Conservation (phyloP, 2,329 filamentous ascomycete species). For the Dactylellina drechsleri region DNA sequence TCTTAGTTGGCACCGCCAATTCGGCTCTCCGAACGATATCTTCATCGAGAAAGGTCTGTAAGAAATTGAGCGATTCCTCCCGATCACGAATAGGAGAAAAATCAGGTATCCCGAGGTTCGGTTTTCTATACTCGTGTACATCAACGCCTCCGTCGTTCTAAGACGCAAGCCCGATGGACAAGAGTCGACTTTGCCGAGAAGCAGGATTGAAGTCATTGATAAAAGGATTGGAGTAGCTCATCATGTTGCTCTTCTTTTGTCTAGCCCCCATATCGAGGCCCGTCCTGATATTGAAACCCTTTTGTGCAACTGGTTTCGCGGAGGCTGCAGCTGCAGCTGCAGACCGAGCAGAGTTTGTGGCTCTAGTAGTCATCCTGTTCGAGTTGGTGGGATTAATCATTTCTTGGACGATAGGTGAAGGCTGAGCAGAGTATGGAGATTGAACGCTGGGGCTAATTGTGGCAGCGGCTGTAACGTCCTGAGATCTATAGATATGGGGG, state of each 20-base stretch:
- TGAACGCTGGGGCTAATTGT: constrained; percentile 23
- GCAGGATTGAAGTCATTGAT: constrained; percentile 35
- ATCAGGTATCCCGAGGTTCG: constrained; percentile 20
- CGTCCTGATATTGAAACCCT: constrained; percentile 47
- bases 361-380: constrained; percentile 48
- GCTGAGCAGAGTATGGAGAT: constrained; percentile 1
- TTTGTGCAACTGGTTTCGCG: constrained; percentile 23
- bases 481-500: constrained; percentile 39
- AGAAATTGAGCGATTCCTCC: constrained; percentile 26
- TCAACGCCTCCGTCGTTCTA: constrained; percentile 28
- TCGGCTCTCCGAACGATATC: constrained; percentile 15
- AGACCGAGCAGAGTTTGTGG: constrained; percentile 42
- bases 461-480: constrained; percentile 7
- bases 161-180: constrained; percentile 49
- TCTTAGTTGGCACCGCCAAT: constrained; percentile 22
- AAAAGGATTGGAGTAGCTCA: constrained; percentile 46
- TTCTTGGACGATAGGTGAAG: constrained; percentile 35
- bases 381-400: constrained; percentile 51
- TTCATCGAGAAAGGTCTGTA: constrained; percentile 19
- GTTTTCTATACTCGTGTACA: constrained; percentile 21
- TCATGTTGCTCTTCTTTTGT: constrained; percentile 35
- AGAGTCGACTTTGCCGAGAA: constrained; percentile 25
- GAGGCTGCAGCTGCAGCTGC: constrained; percentile 19
- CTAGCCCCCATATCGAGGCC: constrained; percentile 47
- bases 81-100: constrained; percentile 10